These are phyloP conservation scores for Orbilia ellipsospora DNA, from an alignment of 2,329 filamentous ascomycete genomes.

Conservation along the genomic window DNA sequence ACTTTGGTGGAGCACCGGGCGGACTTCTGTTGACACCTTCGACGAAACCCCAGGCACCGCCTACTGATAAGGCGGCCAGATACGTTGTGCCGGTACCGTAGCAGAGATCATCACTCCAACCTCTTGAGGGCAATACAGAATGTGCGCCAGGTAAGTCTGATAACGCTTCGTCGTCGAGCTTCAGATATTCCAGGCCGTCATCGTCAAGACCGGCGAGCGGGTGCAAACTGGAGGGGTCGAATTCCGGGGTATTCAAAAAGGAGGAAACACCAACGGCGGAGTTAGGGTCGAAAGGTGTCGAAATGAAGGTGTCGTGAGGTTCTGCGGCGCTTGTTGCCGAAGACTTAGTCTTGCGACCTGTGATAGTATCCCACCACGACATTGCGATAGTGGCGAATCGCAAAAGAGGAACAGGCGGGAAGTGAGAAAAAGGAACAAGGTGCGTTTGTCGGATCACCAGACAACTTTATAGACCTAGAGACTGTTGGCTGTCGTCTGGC, in stretches of 20 bases:
- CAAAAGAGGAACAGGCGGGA: background rate
- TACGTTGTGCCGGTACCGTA: conserved; percentile 97
- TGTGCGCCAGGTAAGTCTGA: conserved; percentile 86
- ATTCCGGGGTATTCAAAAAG: conserved; percentile 80
- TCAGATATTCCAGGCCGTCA: conserved; percentile 93
- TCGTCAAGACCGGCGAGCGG: conserved; percentile 94
- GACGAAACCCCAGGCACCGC: conserved; percentile 90
- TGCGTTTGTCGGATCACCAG: background rate
- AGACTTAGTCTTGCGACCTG: conserved; percentile 62
- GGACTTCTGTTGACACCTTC: conserved; percentile 83
- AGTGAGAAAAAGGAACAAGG: background rate
- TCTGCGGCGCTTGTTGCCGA: conserved; percentile 64
- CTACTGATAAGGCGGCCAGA: conserved; percentile 82
- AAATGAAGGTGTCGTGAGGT: conserved; percentile 67
- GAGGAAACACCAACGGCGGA: conserved; percentile 83
- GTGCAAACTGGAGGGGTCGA: conserved; percentile 89
- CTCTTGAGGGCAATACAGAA: conserved; percentile 90
- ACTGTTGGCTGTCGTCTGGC: background rate
- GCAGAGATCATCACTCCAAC: conserved; percentile 97
- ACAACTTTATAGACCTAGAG: no score
- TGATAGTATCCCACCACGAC: conserved; percentile 63
- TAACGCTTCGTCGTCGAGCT: conserved; percentile 89
- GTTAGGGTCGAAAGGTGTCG: conserved; percentile 75
- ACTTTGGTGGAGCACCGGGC: conserved; percentile 81
- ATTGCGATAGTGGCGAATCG: conserved; percentile 57